These are phyloP conservation scores for Fagus crenata DNA, from an alignment of 306 rosid species.

Conservation along the genomic window DNA sequence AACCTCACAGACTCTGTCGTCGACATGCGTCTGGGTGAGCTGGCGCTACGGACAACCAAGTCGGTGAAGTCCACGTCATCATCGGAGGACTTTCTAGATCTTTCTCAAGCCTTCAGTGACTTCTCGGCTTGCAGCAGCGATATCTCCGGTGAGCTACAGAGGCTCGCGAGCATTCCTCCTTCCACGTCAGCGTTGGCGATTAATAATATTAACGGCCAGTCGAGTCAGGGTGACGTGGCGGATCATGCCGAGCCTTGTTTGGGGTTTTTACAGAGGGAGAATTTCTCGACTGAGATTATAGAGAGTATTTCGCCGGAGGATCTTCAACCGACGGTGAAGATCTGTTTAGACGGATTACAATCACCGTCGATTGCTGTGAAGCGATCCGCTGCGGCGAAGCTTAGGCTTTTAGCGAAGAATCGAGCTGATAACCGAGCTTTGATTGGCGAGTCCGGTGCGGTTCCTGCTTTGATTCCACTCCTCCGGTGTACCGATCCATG, in stretches of 20 bases:
- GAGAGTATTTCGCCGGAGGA: conserved; percentile 99
- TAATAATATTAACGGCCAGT: conserved; percentile 10
- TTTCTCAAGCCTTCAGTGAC: conserved; percentile 89
- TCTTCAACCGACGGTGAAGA: conserved; percentile 95
- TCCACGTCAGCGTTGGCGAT: conserved; percentile 25
- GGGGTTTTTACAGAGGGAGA: conserved; percentile 85
- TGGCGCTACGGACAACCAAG: conserved; percentile 53
- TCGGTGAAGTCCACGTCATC: conserved; percentile 40
- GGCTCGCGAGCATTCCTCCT: conserved; percentile 57
- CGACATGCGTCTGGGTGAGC: conserved; percentile 87
- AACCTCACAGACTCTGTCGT: conserved; percentile 76
- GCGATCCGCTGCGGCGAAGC: conserved; percentile 94
- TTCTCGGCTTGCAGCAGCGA: conserved; percentile 91
- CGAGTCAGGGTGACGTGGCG: conserved; percentile 6
- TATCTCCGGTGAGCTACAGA: conserved; percentile 84
- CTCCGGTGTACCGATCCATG: conserved; percentile 89
- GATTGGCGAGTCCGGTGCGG: conserved; percentile 93
- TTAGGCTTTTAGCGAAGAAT: conserved; percentile 85
- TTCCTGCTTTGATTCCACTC: conserved; percentile 76
- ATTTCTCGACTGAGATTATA: conserved; percentile 86
- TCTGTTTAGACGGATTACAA: conserved; percentile 78
- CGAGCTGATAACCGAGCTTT: conserved; percentile 76
- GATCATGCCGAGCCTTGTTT: conserved; percentile 72
- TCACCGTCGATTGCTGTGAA: conserved; percentile 73
- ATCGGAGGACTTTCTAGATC: conserved; percentile 65